Evolutionary conservation across 2,329 filamentous ascomycete genomes (phyloP).

Genomic region (Thyridium curvatum): DNA sequence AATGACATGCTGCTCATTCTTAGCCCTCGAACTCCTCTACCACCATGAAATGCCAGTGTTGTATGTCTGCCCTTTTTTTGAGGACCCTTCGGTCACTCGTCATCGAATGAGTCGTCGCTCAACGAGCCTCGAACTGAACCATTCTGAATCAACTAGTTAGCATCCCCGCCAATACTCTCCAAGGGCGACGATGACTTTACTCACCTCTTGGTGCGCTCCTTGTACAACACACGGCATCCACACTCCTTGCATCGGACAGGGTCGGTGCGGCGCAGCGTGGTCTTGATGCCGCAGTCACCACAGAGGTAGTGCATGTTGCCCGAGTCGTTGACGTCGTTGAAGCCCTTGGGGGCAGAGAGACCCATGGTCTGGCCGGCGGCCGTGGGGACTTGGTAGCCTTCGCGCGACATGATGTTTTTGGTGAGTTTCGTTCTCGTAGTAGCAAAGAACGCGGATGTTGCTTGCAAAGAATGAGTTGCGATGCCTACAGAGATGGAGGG

Average conservation of each 20-base stretch:
- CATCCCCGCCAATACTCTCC: constrained; percentile 5
- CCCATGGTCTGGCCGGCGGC: constrained; percentile 33
- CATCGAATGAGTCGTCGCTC: constrained; percentile 15
- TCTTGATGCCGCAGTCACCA: constrained; percentile 78
- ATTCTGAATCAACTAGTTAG: constrained; percentile 53
- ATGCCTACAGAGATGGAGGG: background rate
- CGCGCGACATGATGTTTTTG: constrained; percentile 58
- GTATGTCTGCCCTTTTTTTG: no score
- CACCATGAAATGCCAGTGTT: no score
- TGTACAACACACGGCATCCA: constrained; percentile 92
- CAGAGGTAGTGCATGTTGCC: constrained; percentile 64
- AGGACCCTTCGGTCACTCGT: background rate
- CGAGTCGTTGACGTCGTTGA: constrained; percentile 31
- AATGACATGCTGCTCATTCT: background rate
- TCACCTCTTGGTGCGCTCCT: constrained; percentile 95
- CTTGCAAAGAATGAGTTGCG: background rate
- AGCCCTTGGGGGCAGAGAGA: constrained; percentile 18
- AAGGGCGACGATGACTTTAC: constrained; percentile 24
- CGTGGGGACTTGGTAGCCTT: constrained; percentile 70
- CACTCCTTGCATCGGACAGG: constrained; percentile 87
- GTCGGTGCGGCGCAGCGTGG: constrained; percentile 69
- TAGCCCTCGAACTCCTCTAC: background rate
- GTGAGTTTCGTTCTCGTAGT: background rate
- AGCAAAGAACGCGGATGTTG: background rate
- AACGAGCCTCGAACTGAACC: constrained; percentile 97